Conservation (phyloP, 495 filamentous ascomycete species). For the Talaromyces trachyspermus region DNA sequence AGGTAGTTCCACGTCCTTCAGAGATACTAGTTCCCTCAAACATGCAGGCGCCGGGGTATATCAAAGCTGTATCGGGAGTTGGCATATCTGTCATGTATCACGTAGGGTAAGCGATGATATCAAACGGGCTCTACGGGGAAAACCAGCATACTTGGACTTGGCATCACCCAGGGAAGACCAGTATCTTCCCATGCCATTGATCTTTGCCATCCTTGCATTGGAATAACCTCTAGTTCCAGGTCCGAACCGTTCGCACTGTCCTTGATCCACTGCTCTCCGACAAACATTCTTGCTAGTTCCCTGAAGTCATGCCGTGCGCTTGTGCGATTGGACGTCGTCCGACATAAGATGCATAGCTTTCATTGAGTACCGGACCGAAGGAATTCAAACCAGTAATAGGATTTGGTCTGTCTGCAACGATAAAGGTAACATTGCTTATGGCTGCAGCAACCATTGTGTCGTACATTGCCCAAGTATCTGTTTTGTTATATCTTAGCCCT, state of each 20-base stretch:
- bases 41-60: conserved; percentile 8
- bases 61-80: conserved; percentile 5
- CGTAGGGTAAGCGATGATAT: not conserved
- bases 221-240: conserved; percentile 1
- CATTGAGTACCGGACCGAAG: conserved; percentile 7
- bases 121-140: not conserved
- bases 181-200: conserved; percentile 8
- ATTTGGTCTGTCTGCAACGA: conserved; percentile 6
- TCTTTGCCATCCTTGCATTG: conserved; percentile 7
- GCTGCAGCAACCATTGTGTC: conserved; percentile 8
- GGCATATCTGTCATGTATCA: conserved; percentile 1
- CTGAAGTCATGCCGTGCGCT: conserved; percentile 7
- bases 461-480: conserved; percentile 9
- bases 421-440: conserved; percentile 1
- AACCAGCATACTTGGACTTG: conserved; percentile 4
- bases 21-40: conserved; percentile 8
- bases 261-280: conserved; percentile 4
- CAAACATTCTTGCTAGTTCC: conserved; percentile 7
- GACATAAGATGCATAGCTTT: conserved; percentile 8
- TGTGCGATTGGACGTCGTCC: conserved; percentile 8
- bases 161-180: conserved; percentile 8
- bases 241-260: conserved; percentile 1
- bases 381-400: conserved; percentile 7
- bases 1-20: conserved; percentile 6
- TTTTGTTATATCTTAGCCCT: not conserved